Conservation (phyloP, 257 asterid genomes). For the Pogostemon cablin region DNA sequence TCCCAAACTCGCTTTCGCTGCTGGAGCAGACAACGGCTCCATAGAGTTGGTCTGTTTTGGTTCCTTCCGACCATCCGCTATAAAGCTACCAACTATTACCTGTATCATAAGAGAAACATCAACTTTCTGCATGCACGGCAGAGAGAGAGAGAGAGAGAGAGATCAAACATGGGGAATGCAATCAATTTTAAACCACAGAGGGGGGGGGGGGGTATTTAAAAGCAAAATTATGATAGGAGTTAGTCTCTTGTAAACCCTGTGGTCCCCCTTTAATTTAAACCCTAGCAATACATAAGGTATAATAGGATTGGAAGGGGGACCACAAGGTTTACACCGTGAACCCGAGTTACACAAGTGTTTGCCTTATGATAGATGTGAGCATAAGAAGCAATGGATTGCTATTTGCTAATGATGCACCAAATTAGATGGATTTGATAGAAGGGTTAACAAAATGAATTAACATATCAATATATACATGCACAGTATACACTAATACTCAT, state of each 20-base stretch:
- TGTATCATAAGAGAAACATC: conserved; percentile 26
- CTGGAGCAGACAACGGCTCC: conserved; percentile 43
- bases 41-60: conserved; percentile 36
- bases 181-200: not conserved
- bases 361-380: not conserved
- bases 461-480: not conserved
- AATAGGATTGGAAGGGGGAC: too few relatives aligned
- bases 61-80: conserved; percentile 44
- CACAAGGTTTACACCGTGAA: too few relatives aligned
- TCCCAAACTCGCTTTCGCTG: conserved; percentile 41
- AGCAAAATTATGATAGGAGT: not conserved
- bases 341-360: too few relatives aligned
- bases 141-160: not conserved
- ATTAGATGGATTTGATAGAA: not conserved
- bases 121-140: not conserved
- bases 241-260: too few relatives aligned
- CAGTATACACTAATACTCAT: too few relatives aligned
- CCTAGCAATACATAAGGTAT: too few relatives aligned
- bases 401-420: not conserved
- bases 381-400: not conserved
- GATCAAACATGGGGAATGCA: not conserved
- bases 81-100: conserved; percentile 62
- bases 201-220: not conserved
- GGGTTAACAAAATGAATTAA: not conserved
- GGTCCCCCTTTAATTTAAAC: too few relatives aligned